phyloP scores from a whole-genome alignment of 768 basidiomycete species.

The Russula vinacea region DNA sequence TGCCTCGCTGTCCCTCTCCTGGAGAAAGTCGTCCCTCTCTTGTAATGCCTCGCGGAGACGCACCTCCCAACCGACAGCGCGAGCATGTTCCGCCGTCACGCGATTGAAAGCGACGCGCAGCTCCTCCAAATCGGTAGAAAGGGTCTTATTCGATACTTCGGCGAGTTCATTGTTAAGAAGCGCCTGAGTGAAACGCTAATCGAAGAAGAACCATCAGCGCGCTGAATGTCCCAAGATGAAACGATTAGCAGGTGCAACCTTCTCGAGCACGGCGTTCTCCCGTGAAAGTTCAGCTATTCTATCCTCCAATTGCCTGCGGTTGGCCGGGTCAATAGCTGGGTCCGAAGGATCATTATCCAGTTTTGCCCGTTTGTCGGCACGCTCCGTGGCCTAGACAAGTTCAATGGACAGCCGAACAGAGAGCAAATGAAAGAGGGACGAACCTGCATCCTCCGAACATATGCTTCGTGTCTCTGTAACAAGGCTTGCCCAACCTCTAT shows the following conservation, averaged over 20 bases:
- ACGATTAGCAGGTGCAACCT: constrained; percentile 40
- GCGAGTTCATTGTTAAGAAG: constrained; percentile 77
- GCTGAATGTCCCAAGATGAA: neutral
- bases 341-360: constrained; percentile 20
- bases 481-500: constrained; percentile 89
- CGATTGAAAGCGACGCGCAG: constrained; percentile 63
- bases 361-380: constrained; percentile 12
- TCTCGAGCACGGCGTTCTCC: constrained; percentile 63
- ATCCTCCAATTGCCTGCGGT: constrained; percentile 35
- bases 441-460: constrained; percentile 67
- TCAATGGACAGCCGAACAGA: neutral
- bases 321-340: constrained; percentile 21
- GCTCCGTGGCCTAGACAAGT: constrained; percentile 28
- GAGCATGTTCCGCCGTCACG: constrained; percentile 64
- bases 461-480: constrained; percentile 81
- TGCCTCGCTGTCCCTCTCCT: constrained; percentile 71
- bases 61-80: constrained; percentile 67
- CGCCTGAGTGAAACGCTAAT: constrained; percentile 72
- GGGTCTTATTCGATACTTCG: constrained; percentile 72
- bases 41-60: constrained; percentile 61
- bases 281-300: constrained; percentile 42
- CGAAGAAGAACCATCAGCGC: constrained; percentile 21
- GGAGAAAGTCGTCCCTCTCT: constrained; percentile 79
- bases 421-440: constrained; percentile 29
- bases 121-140: constrained; percentile 72